Base-by-base conservation (phyloP, 2,329 filamentous ascomycete genomes). In the Dendrostoma leiphaemia region DNA sequence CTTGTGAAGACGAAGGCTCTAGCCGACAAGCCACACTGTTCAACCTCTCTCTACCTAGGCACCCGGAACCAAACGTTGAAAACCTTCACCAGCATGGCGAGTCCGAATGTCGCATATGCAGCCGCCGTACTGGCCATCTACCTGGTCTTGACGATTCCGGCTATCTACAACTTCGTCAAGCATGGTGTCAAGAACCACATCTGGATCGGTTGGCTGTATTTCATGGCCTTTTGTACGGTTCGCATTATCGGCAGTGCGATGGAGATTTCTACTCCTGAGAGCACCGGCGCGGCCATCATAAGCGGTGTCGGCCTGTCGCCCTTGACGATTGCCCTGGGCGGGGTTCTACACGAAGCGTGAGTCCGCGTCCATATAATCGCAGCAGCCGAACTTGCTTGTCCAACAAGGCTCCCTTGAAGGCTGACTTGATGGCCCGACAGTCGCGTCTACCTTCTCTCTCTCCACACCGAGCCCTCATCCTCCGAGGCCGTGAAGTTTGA, bases 291-390 rank as follows among this genome's bases (percentile, higher is more conserved):
- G 4, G 62, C 60, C 9, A 63, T 75, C 13, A 64, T 75, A 17
- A 59, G 65, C 26, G 71, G 65, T 28, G 62, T 76, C 31, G 72
- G 72, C 4, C 53, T 75, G 3, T 72, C 71, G 6, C 72, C 72
- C 2, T 59, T 75, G 2, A 59, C 67, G n/a, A 59, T 67, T 12
- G 60, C 64, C 6, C 54, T 60, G 4, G 59, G 59, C 17, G 68
- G 71, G 1, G 62, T 74, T 9, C 54, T 74, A 1, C 66, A 72
- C 40, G 69, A 74, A 60, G 61, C 67, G 69, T 69, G 45, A 58
- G 67, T n/a, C n/a, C n/a, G n/a, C n/a, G n/a, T n/a, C n/a, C n/a
- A n/a, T n/a, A n/a, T n/a, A n/a, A n/a, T n/a, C n/a, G n/a, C n/a
- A n/a, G n/a, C n/a, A n/a, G n/a, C n/a, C n/a, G n/a, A n/a, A n/a